Percentiles rank a stretch among this genome's conserved stretches.
Conservation (phyloP, 495 filamentous ascomycete genomes). For the Trichodelitschia bisporula region DNA sequence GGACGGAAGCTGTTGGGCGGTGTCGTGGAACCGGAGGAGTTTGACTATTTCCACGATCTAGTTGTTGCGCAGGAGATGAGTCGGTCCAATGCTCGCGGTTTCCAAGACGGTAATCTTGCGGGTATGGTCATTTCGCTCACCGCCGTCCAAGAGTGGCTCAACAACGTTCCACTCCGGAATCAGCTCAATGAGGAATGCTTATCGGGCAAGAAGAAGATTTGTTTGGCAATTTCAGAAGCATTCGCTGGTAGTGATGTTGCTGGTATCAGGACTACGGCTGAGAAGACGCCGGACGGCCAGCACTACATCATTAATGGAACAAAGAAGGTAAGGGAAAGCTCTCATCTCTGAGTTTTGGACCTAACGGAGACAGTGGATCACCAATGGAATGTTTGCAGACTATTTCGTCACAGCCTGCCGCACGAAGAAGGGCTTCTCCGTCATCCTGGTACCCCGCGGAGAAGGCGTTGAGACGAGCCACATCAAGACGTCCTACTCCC, state of each 20-base stretch:
- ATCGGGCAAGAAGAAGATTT: slow-evolving; percentile 67
- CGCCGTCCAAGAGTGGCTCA: slow-evolving; percentile 57
- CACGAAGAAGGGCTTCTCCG: slow-evolving; percentile 61
- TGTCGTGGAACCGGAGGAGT: slow-evolving; percentile 51
- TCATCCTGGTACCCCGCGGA: slow-evolving; percentile 48
- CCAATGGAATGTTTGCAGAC: slow-evolving; percentile 62
- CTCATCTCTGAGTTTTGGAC: no score
- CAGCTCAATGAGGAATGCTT: slow-evolving; percentile 46
- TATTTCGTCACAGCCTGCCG: slow-evolving; percentile 68
- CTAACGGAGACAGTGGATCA: no score
- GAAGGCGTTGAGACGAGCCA: slow-evolving; percentile 47
- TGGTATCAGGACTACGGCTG: slow-evolving; percentile 55
- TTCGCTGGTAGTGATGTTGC: slow-evolving; percentile 79
- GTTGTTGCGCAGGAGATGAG: slow-evolving; percentile 50
- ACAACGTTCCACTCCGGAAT: slow-evolving; percentile 37
- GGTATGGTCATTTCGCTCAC: slow-evolving; percentile 71
- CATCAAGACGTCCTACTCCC: slow-evolving; percentile 74
- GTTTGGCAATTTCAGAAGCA: slow-evolving; percentile 68
- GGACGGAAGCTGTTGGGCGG: slow-evolving; percentile 41
- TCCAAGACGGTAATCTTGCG: slow-evolving; percentile 36
- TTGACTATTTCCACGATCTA: slow-evolving; percentile 73
- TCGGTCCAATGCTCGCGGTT: slow-evolving; percentile 29
- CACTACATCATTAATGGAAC: slow-evolving; percentile 73
- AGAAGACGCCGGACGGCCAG: slow-evolving; percentile 59
- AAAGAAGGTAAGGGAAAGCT: no score